Percentiles rank a stretch among this genome's conserved stretches.
These are phyloP conservation scores for Irpex sp. DNA, from an alignment of 1,284 basidiomycete species.

Conservation along the genomic window DNA sequence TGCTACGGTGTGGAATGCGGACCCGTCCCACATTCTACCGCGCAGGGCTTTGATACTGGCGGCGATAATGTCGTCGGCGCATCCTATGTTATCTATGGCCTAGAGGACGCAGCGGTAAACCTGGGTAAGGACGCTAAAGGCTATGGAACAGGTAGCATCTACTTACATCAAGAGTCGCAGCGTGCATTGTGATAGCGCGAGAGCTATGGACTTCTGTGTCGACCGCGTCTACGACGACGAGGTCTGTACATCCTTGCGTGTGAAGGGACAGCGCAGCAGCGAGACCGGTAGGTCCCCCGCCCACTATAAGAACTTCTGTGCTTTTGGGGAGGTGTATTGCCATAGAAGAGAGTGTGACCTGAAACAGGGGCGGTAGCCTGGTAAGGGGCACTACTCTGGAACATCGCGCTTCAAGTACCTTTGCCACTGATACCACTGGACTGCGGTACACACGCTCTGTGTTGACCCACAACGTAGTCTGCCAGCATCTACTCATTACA, in stretches of 20 bases:
- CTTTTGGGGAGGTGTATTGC: not conserved
- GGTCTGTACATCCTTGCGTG: conserved; percentile 39
- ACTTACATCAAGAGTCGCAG: conserved; percentile 29
- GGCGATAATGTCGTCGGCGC: conserved; percentile 37
- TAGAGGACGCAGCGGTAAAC: conserved; percentile 16
- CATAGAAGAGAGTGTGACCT: no score
- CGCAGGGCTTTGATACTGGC: conserved; percentile 32
- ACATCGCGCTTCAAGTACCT: no score
- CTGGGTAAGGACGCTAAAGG: not conserved
- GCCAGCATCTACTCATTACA: no score
- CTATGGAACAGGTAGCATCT: not conserved
- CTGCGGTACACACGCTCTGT: no score
- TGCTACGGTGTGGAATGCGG: conserved; percentile 23
- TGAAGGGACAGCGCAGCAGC: conserved; percentile 40
- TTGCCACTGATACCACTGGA: no score
- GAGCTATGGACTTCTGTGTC: conserved; percentile 23
- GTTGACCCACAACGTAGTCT: no score
- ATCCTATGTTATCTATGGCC: conserved; percentile 45
- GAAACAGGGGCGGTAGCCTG: no score
- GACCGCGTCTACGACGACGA: conserved; percentile 45
- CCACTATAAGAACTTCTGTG: conserved; percentile 41
- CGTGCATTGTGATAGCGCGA: conserved; percentile 27
- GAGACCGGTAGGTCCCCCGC: conserved; percentile 45
- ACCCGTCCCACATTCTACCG: conserved; percentile 30
- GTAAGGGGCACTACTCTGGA: no score